Conservation (phyloP, 441 rosid genomes). For the Eutrema salsugineum region DNA sequence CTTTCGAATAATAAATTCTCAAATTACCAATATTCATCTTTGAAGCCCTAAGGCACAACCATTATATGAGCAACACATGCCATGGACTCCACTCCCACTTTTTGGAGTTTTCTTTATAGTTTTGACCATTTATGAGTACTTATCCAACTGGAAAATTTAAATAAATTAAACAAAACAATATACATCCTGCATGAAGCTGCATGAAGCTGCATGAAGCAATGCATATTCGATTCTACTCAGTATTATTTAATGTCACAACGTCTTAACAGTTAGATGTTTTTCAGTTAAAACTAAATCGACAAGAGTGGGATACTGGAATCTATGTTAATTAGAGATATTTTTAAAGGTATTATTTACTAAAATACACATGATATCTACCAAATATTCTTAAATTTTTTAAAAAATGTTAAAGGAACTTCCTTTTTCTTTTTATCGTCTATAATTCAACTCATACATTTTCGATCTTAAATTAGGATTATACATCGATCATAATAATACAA, state of each 20-base stretch:
- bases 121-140: conserved; percentile 6
- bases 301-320: too few relatives aligned
- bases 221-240: background rate
- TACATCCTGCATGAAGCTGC: background rate
- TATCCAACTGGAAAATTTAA: background rate
- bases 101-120: background rate
- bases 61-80: conserved; percentile 26
- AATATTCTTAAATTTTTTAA: too few relatives aligned
- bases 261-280: background rate
- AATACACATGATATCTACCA: background rate
- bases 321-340: background rate
- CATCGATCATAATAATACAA: background rate
- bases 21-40: background rate
- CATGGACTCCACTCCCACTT: conserved; percentile 20
- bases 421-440: background rate
- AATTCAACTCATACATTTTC: background rate
- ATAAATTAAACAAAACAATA: background rate
- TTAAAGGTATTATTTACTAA: background rate
- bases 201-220: background rate
- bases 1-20: background rate
- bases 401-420: background rate
- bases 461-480: background rate
- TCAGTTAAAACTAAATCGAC: background rate
- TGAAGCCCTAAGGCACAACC: conserved; percentile 7
- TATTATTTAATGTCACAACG: background rate